Conservation (phyloP, 768 basidiomycete genomes). For the Suillus cothurnatus region DNA sequence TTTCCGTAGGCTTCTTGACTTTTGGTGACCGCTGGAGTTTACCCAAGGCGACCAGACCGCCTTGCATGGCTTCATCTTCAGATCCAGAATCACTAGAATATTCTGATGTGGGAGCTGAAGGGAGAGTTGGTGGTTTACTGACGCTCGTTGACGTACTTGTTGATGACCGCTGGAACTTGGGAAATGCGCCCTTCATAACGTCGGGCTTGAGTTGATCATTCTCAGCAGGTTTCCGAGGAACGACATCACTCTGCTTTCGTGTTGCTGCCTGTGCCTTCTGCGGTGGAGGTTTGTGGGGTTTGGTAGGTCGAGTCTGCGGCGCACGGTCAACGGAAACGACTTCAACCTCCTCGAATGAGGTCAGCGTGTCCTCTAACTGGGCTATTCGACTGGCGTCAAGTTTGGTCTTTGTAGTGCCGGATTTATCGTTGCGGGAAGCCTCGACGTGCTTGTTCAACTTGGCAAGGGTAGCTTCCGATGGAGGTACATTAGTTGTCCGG, state of each 20-base stretch:
- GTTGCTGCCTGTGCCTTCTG: slow-evolving; percentile 24
- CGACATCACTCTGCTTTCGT: slow-evolving; percentile 1
- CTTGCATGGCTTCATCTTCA: slow-evolving; percentile 48
- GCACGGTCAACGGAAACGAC: slow-evolving; percentile 42
- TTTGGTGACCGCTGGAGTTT: slow-evolving; percentile 64
- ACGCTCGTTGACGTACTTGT: slow-evolving; percentile 31
- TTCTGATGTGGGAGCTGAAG: slow-evolving; percentile 20
- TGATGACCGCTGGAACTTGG: slow-evolving; percentile 45
- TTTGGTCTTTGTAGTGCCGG: slow-evolving; percentile 50
- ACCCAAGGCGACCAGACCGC: slow-evolving; percentile 54
- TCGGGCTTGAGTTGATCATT: slow-evolving; percentile 37
- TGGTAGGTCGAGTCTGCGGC: slow-evolving; percentile 10
- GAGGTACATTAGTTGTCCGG: slow-evolving; percentile 57
- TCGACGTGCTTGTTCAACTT: slow-evolving; percentile 71
- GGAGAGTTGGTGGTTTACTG: slow-evolving; percentile 30
- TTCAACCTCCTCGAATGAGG: slow-evolving; percentile 64
- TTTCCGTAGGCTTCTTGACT: slow-evolving; percentile 56
- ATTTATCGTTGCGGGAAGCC: slow-evolving; percentile 53
- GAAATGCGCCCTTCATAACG: slow-evolving; percentile 37
- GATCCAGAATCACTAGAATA: slow-evolving; percentile 51
- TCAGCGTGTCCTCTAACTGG: slow-evolving; percentile 66
- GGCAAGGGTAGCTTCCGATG: slow-evolving; percentile 54
- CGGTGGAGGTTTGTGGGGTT: slow-evolving; percentile 17
- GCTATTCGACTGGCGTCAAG: slow-evolving; percentile 57
- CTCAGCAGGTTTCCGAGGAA: slow-evolving; percentile 16